These are phyloP conservation scores for Cylindrotheca closterium DNA, from an alignment of 108 stramenopile species.

Conservation along the genomic window DNA sequence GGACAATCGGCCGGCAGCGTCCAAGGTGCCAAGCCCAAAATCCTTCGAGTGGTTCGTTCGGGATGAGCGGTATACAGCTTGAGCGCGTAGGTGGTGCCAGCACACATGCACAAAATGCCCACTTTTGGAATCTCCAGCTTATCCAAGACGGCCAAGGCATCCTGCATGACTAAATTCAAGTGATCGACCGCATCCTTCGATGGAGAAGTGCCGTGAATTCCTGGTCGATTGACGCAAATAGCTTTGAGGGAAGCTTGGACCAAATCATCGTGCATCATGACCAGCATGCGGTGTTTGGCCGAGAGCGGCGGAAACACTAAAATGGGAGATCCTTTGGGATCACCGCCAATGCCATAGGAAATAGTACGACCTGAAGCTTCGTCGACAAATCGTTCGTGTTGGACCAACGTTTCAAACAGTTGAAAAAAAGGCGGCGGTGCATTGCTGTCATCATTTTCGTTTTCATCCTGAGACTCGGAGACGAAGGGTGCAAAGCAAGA, in stretches of 20 bases:
- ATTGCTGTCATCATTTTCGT: no score
- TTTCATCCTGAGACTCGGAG: no score
- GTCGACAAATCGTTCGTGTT: not conserved
- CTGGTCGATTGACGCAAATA: conserved; percentile 10
- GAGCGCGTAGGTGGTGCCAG: conserved; percentile 8
- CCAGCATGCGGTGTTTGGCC: not conserved
- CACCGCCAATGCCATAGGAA: conserved; percentile 1
- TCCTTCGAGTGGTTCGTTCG: conserved; percentile 4
- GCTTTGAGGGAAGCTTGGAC: conserved; percentile 2
- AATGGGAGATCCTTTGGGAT: conserved; percentile 2
- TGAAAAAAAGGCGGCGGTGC: no score
- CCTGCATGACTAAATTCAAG: not conserved
- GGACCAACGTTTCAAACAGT: not conserved
- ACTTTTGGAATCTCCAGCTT: not conserved
- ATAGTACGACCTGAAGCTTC: not conserved
- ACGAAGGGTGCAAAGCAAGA: no score
- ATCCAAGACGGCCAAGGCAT: conserved; percentile 3
- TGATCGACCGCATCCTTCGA: not conserved
- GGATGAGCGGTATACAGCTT: not conserved
- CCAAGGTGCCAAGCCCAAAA: conserved; percentile 6
- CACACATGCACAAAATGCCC: conserved; percentile 12
- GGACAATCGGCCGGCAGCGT: conserved; percentile 10
- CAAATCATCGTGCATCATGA: conserved; percentile 3
- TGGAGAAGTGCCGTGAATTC: not conserved
- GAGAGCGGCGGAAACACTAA: conserved; percentile 7